These are phyloP conservation scores for Triticum timopheevii DNA, from an alignment of 176 grass and related monocot genomes.

Conservation along the genomic window DNA sequence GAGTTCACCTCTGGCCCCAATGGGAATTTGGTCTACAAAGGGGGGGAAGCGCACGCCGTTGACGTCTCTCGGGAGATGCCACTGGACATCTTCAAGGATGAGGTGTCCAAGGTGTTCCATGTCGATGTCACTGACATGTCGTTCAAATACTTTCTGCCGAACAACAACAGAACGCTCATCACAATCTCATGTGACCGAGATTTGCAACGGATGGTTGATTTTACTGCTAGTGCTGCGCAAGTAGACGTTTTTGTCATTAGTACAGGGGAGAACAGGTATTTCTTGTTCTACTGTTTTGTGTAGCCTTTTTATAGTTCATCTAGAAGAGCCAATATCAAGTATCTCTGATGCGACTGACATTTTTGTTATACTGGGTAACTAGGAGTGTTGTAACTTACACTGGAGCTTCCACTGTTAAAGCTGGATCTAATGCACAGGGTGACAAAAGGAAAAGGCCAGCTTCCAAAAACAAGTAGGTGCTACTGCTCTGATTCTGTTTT, in stretches of 20 bases:
- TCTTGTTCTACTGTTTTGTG: not conserved
- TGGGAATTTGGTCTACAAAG: conserved; percentile 78
- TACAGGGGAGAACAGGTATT: conserved; percentile 75
- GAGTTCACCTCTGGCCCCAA: conserved; percentile 72
- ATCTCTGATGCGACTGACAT: not conserved
- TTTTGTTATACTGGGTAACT: conserved; percentile 36
- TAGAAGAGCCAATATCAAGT: conserved; percentile 18
- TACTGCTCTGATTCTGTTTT: conserved; percentile 8
- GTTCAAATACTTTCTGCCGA: conserved; percentile 92
- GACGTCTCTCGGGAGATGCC: conserved; percentile 65
- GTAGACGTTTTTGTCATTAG: conserved; percentile 83
- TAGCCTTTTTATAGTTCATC: conserved; percentile 10
- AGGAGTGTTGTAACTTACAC: conserved; percentile 59
- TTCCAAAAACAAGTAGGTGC: conserved; percentile 50
- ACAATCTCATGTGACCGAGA: conserved; percentile 87
- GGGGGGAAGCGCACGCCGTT: conserved; percentile 89
- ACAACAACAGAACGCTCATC: conserved; percentile 81
- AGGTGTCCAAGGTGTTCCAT: conserved; percentile 79
- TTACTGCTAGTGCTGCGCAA: conserved; percentile 65
- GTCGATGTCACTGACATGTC: conserved; percentile 68
- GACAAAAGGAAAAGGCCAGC: conserved; percentile 54
- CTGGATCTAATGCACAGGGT: conserved; percentile 43
- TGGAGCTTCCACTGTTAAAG: conserved; percentile 56
- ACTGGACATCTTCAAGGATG: conserved; percentile 73
- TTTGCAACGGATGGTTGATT: conserved; percentile 96